Evolutionary conservation across 768 basidiomycete genomes (phyloP).

Genomic region (Leccinum disarticulatum): DNA sequence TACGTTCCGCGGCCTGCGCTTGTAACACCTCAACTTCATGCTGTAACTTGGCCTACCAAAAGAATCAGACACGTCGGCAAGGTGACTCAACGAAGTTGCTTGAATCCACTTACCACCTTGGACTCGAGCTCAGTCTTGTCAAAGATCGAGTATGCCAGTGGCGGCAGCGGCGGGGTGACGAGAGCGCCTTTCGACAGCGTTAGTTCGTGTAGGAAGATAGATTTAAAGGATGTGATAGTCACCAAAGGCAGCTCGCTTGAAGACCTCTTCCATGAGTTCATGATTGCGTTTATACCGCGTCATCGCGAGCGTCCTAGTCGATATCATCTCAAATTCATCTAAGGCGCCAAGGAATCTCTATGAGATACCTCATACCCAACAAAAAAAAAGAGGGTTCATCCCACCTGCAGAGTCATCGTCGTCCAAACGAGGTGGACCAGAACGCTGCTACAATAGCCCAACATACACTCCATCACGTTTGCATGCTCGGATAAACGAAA

Average conservation of each 20-base stretch:
- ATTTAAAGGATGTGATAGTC: not conserved
- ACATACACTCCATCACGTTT: not conserved
- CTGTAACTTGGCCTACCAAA: constrained; percentile 51
- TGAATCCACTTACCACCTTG: constrained; percentile 46
- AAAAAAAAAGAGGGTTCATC: constrained; percentile 1
- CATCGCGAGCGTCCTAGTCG: constrained; percentile 68
- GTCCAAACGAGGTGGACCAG: constrained; percentile 36
- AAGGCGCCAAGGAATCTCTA: not conserved
- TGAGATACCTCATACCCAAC: not conserved
- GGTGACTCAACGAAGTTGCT: no score
- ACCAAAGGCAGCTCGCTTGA: constrained; percentile 70
- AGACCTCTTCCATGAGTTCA: constrained; percentile 82
- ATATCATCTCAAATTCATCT: constrained; percentile 72
- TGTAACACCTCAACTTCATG: constrained; percentile 59
- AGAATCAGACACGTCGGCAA: not conserved
- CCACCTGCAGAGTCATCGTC: constrained; percentile 70
- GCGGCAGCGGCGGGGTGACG: constrained; percentile 36
- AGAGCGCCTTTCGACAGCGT: constrained; percentile 41
- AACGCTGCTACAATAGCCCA: constrained; percentile 26
- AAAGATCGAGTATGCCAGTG: constrained; percentile 63
- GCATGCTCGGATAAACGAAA: not conserved
- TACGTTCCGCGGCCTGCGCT: constrained; percentile 47
- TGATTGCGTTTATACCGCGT: constrained; percentile 78
- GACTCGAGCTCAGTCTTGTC: constrained; percentile 54
- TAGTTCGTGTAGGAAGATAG: not conserved